These are phyloP conservation scores for Penicillium ochrochloron DNA, from an alignment of 495 filamentous ascomycete species.

Conservation along the genomic window DNA sequence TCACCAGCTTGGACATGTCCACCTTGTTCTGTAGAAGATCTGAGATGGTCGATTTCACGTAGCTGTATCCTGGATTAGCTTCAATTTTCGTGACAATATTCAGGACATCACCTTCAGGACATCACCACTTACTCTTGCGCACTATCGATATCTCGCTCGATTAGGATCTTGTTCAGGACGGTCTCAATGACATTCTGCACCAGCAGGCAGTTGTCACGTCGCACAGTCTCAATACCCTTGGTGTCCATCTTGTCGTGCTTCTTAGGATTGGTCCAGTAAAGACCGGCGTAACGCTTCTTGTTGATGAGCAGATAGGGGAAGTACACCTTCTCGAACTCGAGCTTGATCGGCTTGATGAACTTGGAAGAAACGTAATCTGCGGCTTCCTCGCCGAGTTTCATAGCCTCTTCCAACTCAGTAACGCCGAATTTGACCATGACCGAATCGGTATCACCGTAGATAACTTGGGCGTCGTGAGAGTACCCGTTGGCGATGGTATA, in stretches of 20 bases:
- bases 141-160: constrained; percentile 84
- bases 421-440: constrained; percentile 99
- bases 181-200: constrained; percentile 99
- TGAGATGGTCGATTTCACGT: constrained; percentile 94
- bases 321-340: constrained; percentile 99
- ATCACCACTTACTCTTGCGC: constrained; percentile 81
- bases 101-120: neutral
- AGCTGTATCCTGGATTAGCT: constrained; percentile 57
- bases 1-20: constrained; percentile 99
- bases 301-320: constrained; percentile 99
- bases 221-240: constrained; percentile 98
- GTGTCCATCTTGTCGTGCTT: constrained; percentile 99
- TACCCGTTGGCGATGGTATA: constrained; percentile 96
- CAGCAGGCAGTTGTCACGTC: constrained; percentile 92
- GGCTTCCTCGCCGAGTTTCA: constrained; percentile 94
- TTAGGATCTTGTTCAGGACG: constrained; percentile 91
- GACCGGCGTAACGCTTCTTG: constrained; percentile 97
- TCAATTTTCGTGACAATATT: neutral
- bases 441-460: constrained; percentile 99
- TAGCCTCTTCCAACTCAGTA: constrained; percentile 77
- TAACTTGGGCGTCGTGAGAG: constrained; percentile 89
- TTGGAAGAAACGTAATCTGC: constrained; percentile 85
- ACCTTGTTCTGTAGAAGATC: constrained; percentile 96
- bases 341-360: constrained; percentile 94
- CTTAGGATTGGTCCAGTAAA: constrained; percentile 95